Base-by-base conservation (phyloP, 73 alveolate species). In the Tetrahymena malaccensis region DNA sequence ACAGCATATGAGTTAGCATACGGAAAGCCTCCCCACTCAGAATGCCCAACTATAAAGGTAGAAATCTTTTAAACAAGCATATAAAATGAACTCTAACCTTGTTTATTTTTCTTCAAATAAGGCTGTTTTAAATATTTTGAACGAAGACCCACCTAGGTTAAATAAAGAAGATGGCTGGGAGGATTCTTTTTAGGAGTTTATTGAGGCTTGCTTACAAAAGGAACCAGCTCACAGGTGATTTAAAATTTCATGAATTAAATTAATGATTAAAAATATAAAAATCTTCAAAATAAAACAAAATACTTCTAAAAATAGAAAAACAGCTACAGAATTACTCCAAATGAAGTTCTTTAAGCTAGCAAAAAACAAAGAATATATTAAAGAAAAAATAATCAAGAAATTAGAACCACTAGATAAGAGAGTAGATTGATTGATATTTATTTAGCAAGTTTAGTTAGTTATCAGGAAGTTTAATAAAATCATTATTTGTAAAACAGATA, bases 1-100 rank as follows among this genome's bases (percentile, higher is more conserved):
- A 95, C 94, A 40, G 94, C 96, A 22, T 95, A 94, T 95, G 97
- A 95, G 34, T 43, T 95, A 58, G 94, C 94, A 0, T 95, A 55
- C 16, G 97, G 97, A 34, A 44, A 70, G 44, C 93, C 43, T 27
- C 96, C 96, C 31, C 89, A 70, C 25, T 70, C 89, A 70, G 89
- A 70, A 70, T 70, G 89, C 37, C 40, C 89, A 7, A 70, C 89
- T 8, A 70, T 70, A 19, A 70, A 70, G 31, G 89, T 70, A 70
- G 37, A 27, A 70, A 27, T 27, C 2, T 50, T 10, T 15, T 10
- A 0, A 11, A 0, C 7, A n/a, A 70, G 31, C 21, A 70, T 70
- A 15, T 34, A 70, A 70, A 8, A 19, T 22, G 34, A 1, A 11
- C 17, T 70, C 16, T 2, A 31, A 25, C 25, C 35, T 70, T n/a